Evolutionary conservation across 106 monocot genomes (phyloP).

Genomic region (Dioscorea alata): DNA sequence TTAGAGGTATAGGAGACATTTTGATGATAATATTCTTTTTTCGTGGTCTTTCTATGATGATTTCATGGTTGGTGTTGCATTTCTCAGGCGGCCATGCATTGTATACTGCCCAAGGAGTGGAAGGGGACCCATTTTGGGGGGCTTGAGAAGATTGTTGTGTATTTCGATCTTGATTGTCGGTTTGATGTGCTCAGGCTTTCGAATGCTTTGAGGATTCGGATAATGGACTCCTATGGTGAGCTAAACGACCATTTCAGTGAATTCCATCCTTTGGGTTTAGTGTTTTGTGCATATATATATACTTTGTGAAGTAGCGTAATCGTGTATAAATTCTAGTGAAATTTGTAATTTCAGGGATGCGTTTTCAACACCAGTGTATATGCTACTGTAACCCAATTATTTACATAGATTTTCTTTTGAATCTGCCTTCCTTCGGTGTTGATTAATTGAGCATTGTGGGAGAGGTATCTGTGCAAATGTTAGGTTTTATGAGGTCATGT

Average conservation of each 20-base stretch:
- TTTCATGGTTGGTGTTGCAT: background rate
- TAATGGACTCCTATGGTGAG: slow-evolving; percentile 17
- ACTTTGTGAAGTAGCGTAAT: background rate
- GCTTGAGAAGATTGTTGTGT: slow-evolving; percentile 50
- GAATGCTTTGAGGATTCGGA: slow-evolving; percentile 39
- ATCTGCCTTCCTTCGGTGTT: too few relatives aligned
- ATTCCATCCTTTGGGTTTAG: background rate
- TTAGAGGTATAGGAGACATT: slow-evolving; percentile 32
- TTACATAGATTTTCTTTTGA: background rate
- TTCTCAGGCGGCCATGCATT: slow-evolving; percentile 51
- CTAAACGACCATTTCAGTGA: background rate
- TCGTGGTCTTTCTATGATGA: background rate
- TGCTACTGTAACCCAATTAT: background rate
- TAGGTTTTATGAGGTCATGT: background rate
- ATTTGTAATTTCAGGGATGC: background rate
- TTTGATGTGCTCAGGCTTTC: slow-evolving; percentile 77
- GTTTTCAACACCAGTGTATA: background rate
- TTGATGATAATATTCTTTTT: background rate
- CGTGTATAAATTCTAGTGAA: too few relatives aligned
- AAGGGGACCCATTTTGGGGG: slow-evolving; percentile 76
- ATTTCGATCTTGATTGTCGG: slow-evolving; percentile 84
- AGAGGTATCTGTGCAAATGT: too few relatives aligned
- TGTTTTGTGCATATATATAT: background rate
- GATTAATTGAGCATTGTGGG: too few relatives aligned
- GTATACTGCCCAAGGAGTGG: slow-evolving; percentile 78